Evolutionary conservation across 1,284 basidiomycete species (phyloP), one percentile per base, ranked within the genome.

Genomic region (Apiotrichum mycotoxinovorans): DNA sequence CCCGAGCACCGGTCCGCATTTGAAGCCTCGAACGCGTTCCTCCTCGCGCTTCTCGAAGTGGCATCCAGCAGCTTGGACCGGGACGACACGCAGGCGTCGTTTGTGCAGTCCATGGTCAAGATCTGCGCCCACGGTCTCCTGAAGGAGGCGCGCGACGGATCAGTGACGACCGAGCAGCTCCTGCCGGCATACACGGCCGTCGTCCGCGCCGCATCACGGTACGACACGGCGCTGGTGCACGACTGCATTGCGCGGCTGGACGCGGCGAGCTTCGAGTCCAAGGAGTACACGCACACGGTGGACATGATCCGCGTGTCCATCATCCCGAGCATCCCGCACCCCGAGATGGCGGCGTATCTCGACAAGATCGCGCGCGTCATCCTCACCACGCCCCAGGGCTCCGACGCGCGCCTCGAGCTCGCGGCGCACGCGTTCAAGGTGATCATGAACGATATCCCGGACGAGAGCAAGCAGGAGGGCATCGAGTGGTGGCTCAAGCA

Each of bases 401-500:
- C 58, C 7, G 57, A 66, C 17, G 58, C 64, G 27, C 60, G 69
- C 20, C 30, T 61, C 27, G 69, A 67, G 42, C 57, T 70, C 18
- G 55, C 57, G 0, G 54, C 52, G 14, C 53, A 55, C 11, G 61
- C 65, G 2, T 73, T 71, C 54, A 63, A 65, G 47, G 63, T 65
- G 51, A 57, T 73, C 23, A 60, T 67, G 37, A 51, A 65, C 44
- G 67, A 67, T 42, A 48, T 73, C 45, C 57, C 64, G 5, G 72
- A 73, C 54, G 61, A 62, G 43, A 54, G 51, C 26, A 69, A 66
- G 58, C 46, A 60, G 37, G 25, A 52, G 20, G 72, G 68, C 1
- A 64, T 71, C 15, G 66, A 67, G 12, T 73, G 72, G 72, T 73
- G 72, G 72, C 47, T 65, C 15, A 52, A 51, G 20, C 66, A 65